These are phyloP conservation scores for Fusarium sp. DNA, from an alignment of 2,329 filamentous ascomycete genomes.

Conservation along the genomic window DNA sequence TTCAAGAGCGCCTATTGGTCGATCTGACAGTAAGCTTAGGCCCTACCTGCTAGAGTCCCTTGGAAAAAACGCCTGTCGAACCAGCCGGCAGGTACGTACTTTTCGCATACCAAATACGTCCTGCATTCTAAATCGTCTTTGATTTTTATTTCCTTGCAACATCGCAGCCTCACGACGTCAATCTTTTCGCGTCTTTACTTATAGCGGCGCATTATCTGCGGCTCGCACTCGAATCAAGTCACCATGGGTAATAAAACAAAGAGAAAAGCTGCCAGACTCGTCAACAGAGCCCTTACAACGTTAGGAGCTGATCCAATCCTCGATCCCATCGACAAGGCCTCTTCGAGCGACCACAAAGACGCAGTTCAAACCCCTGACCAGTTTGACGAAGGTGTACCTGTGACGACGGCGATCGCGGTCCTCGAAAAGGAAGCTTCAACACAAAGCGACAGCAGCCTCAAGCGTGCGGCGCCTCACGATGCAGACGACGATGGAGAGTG, in stretches of 20 bases:
- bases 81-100: constrained; percentile 31
- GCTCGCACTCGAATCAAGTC: constrained; percentile 11
- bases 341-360: constrained; percentile 19
- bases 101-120: constrained; percentile 18
- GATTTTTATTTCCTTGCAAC: constrained; percentile 26
- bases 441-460: constrained; percentile 56
- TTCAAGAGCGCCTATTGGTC: not conserved
- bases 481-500: constrained; percentile 58
- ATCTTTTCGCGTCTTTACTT: not conserved
- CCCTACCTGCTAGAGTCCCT: constrained; percentile 1
- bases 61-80: not conserved
- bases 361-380: constrained; percentile 7
- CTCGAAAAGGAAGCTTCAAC: constrained; percentile 29
- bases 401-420: constrained; percentile 5
- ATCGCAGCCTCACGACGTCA: not conserved
- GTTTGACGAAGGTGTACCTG: constrained; percentile 4
- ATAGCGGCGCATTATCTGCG: constrained; percentile 22
- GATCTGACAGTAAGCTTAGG: not conserved
- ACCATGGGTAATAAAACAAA: constrained; percentile 43
- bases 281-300: constrained; percentile 34
- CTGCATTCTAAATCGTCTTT: constrained; percentile 3
- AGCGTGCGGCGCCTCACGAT: constrained; percentile 62
- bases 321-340: constrained; percentile 7
- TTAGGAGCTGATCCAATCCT: constrained; percentile 26
- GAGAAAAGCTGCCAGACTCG: constrained; percentile 22